Evolutionary conservation across 75 land plant genomes (phyloP).

Genomic region (Picea sitchensis): DNA sequence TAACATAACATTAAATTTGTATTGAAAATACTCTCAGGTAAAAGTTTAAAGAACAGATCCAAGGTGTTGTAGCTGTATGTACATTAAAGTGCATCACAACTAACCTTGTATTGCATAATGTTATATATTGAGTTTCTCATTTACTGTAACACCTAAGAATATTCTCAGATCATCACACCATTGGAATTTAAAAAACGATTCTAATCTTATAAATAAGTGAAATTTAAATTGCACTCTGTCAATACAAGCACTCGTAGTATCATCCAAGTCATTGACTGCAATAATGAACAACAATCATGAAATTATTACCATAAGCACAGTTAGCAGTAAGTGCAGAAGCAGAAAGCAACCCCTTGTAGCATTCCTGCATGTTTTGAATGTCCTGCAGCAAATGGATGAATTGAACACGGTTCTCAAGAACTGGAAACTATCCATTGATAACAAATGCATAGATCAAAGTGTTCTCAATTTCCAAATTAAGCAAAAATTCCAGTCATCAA

Average conservation of each 20-base stretch:
- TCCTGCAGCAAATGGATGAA: background rate
- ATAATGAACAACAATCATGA: background rate
- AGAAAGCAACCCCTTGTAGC: constrained; percentile 6
- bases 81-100: no score
- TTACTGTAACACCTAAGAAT: background rate
- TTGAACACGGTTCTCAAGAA: background rate
- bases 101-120: background rate
- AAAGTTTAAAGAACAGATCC: no score
- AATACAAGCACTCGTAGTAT: background rate
- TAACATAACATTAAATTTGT: no score
- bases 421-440: background rate
- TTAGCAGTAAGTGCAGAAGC: constrained; percentile 3
- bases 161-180: no score
- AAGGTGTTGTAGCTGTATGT: no score
- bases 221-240: background rate
- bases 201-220: no score
- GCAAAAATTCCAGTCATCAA: background rate
- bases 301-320: constrained; percentile 5
- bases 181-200: no score
- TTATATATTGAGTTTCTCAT: background rate
- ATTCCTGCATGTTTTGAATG: constrained; percentile 2
- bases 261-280: background rate
- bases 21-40: no score
- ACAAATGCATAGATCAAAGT: background rate
- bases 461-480: background rate